Conservation (phyloP, 1,284 basidiomycete species). For the Thecaphora thlaspeos region DNA sequence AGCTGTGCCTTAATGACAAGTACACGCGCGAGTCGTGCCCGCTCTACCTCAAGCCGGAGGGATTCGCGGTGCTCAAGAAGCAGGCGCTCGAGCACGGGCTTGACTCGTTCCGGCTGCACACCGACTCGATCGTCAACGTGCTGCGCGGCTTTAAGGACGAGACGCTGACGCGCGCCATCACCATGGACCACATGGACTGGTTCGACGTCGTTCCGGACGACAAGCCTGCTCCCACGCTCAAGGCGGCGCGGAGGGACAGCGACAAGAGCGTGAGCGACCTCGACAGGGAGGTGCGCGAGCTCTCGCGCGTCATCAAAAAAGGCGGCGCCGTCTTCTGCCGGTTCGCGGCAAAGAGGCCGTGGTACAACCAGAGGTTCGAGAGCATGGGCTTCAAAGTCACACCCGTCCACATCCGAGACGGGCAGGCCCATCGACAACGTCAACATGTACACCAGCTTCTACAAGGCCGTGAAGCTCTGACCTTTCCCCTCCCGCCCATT, state of each 20-base stretch:
- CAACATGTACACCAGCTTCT: slow-evolving; percentile 65
- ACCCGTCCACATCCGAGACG: slow-evolving; percentile 54
- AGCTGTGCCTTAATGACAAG: slow-evolving; percentile 65
- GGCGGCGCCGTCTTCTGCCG: slow-evolving; percentile 73
- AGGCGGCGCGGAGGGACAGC: slow-evolving; percentile 57
- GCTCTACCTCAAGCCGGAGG: slow-evolving; percentile 69
- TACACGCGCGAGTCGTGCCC: slow-evolving; percentile 73
- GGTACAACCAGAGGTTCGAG: slow-evolving; percentile 69
- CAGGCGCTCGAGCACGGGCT: slow-evolving; percentile 62
- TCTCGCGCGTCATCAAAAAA: slow-evolving; percentile 66
- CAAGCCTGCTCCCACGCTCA: slow-evolving; percentile 58
- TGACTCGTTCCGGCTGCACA: slow-evolving; percentile 73
- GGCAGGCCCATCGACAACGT: slow-evolving; percentile 65
- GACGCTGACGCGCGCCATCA: slow-evolving; percentile 60
- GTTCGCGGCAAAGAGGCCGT: slow-evolving; percentile 70
- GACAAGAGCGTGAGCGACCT: slow-evolving; percentile 62
- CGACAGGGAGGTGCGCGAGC: slow-evolving; percentile 67
- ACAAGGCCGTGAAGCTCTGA: slow-evolving; percentile 54
- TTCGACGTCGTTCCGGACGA: slow-evolving; percentile 65
- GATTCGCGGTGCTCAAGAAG: slow-evolving; percentile 66
- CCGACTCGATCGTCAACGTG: slow-evolving; percentile 73
- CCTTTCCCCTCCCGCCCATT: too few species aligned
- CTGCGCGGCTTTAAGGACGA: slow-evolving; percentile 57
- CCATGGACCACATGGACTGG: slow-evolving; percentile 81
- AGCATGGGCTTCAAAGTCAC: slow-evolving; percentile 58